Evolutionary conservation across 768 basidiomycete species (phyloP).

Genomic region (Boletus fagicola): DNA sequence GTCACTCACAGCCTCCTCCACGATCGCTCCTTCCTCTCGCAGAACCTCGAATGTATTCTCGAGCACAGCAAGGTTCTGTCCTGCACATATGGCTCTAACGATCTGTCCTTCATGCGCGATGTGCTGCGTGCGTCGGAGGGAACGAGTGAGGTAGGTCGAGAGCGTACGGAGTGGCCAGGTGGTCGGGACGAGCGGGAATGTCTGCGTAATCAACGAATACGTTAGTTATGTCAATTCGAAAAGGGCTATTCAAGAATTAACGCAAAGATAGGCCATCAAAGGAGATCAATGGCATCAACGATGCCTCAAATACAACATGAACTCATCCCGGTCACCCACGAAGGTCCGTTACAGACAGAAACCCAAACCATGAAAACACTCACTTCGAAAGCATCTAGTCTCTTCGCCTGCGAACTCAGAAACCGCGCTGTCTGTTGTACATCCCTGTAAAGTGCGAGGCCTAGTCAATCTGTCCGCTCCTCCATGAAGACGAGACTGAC

Average conservation of each 20-base stretch:
- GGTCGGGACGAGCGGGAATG: slow-evolving; percentile 64
- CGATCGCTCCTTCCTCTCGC: slow-evolving; percentile 61
- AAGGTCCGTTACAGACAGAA: background rate
- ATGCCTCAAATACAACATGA: background rate
- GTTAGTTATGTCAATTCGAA: background rate
- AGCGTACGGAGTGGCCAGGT: slow-evolving; percentile 74
- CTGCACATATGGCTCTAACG: slow-evolving; percentile 72
- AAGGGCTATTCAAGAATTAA: background rate
- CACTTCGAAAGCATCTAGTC: slow-evolving; percentile 77
- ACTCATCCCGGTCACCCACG: background rate
- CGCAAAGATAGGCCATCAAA: background rate
- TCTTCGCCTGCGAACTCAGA: slow-evolving; percentile 76
- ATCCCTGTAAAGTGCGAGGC: slow-evolving; percentile 39
- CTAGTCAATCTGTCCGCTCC: background rate
- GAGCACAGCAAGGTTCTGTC: slow-evolving; percentile 75
- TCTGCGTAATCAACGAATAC: slow-evolving; percentile 36
- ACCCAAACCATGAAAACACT: slow-evolving; percentile 26
- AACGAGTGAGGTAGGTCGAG: slow-evolving; percentile 75
- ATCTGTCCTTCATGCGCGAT: slow-evolving; percentile 67
- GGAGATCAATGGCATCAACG: background rate
- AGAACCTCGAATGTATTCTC: slow-evolving; percentile 57
- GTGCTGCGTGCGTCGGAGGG: slow-evolving; percentile 75
- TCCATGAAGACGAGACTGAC: slow-evolving; percentile 42
- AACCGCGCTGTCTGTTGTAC: slow-evolving; percentile 61
- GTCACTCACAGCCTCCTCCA: slow-evolving; percentile 59